Evolutionary conservation across 2,329 filamentous ascomycete species (phyloP), one percentile per base, ranked within the genome.

Genomic region (Cladobotryum mycophilum): DNA sequence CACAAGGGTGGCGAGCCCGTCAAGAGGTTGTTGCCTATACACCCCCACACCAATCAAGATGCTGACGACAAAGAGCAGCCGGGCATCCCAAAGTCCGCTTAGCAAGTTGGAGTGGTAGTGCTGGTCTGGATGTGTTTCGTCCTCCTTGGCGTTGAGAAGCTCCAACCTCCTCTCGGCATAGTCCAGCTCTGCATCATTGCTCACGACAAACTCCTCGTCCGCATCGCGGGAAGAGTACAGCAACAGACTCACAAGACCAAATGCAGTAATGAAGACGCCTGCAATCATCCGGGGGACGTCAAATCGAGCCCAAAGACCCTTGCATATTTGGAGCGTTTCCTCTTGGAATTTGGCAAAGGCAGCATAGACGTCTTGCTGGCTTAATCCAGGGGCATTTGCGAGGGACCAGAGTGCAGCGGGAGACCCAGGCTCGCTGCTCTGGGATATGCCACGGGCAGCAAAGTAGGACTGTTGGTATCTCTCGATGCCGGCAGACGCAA

Each of bases 381-480:
- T 61, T 38, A 70, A 66, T 46, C 74, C 75, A 12, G 70, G 62
- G 3, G 72, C 60, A 12, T 68, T 67, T 35, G 73, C 69, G 73
- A 76, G 81, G 2, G 71, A 68, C 58, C 76, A 73, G 44, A 82
- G 75, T 2, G 61, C 59, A 12, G 62, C 59, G 0, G 69, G 66
- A 2, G 69, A 69, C 4, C 57, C 62, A 1, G 62, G 58, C 9
- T 78, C 78, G 5, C 76, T 71, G 22, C 74, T 77, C 45, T 85
- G 79, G 41, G 85, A 79, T 2, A 89, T 76, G 2, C 86, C 85
- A 17, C 86, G 81, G 12, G 84, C 88, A 34, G 75, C 71, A 52
- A 87, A 85, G 66, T 99, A 99, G 43, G 89, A 85, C 48, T 80
- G 75, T 64, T 96, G 91, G 62, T 99, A 99, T 58, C 87, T 82